phyloP scores from a whole-genome alignment of 768 basidiomycete species.

The Termitomyces heimii region DNA sequence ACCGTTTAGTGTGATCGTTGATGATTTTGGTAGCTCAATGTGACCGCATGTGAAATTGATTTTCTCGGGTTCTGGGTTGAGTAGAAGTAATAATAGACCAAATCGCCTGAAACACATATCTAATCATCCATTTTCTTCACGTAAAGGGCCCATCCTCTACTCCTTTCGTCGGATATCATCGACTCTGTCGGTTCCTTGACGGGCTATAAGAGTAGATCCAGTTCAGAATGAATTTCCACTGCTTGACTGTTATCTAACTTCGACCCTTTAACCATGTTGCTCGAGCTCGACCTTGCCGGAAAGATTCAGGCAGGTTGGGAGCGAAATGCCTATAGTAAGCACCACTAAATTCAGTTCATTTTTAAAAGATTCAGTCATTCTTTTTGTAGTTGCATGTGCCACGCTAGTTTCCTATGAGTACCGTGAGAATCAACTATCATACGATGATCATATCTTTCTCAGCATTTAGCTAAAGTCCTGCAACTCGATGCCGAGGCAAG shows the following conservation, averaged over 20 bases:
- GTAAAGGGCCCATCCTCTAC: too few relatives aligned
- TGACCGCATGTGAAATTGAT: too few relatives aligned
- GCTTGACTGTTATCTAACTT: neutral
- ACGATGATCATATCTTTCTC: neutral
- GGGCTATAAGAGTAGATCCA: too few relatives aligned
- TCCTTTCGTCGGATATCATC: too few relatives aligned
- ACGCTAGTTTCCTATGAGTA: slow-evolving; percentile 19
- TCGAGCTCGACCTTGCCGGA: slow-evolving; percentile 6
- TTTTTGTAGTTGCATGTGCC: slow-evolving; percentile 16
- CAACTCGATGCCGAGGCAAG: slow-evolving; percentile 19
- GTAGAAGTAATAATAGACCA: too few relatives aligned
- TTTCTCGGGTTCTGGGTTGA: too few relatives aligned
- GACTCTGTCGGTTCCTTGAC: too few relatives aligned
- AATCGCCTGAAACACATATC: too few relatives aligned
- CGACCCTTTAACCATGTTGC: slow-evolving; percentile 4
- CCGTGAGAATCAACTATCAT: slow-evolving; percentile 9
- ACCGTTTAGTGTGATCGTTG: too few relatives aligned
- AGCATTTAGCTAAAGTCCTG: slow-evolving; percentile 15
- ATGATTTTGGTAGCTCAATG: too few relatives aligned
- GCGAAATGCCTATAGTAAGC: slow-evolving; percentile 7
- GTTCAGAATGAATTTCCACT: too few relatives aligned
- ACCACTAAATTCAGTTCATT: neutral
- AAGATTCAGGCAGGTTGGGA: slow-evolving; percentile 16
- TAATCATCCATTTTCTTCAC: too few relatives aligned
- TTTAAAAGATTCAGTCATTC: neutral